These are phyloP conservation scores for Rhododendron vialii DNA, from an alignment of 148 eudicot species.

Conservation along the genomic window DNA sequence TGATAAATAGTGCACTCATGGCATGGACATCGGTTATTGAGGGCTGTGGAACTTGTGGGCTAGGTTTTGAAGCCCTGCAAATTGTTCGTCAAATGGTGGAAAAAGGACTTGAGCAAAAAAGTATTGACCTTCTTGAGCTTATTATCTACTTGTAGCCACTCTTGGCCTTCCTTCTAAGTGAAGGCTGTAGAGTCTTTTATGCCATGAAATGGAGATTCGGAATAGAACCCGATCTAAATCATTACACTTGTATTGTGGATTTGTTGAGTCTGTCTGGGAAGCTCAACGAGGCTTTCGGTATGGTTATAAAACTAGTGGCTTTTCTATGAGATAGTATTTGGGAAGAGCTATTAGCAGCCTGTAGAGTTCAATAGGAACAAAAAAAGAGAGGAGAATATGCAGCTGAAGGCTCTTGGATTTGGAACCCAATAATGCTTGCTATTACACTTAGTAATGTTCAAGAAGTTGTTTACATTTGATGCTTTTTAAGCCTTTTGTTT, in stretches of 20 bases:
- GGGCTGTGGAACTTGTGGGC: too few species aligned
- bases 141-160: conserved; percentile 47
- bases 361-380: conserved; percentile 6
- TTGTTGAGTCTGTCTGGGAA: conserved; percentile 40
- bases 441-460: too few species aligned
- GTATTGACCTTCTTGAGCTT: conserved; percentile 39
- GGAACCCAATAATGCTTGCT: too few species aligned
- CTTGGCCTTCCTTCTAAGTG: too few species aligned
- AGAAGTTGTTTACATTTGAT: too few species aligned
- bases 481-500: too few species aligned
- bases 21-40: conserved; percentile 51
- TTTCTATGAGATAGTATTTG: conserved; percentile 35
- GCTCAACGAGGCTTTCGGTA: conserved; percentile 31
- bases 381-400: too few species aligned
- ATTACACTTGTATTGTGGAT: conserved; percentile 36
- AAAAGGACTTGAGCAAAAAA: conserved; percentile 34
- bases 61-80: conserved; percentile 36
- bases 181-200: too few species aligned
- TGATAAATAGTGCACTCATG: not conserved
- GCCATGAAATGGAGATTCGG: conserved; percentile 26
- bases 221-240: conserved; percentile 26
- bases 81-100: conserved; percentile 28
- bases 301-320: conserved; percentile 26
- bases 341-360: conserved; percentile 46
- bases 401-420: too few species aligned